Evolutionary conservation across 1,284 basidiomycete genomes (phyloP).

Genomic region (Pterula multifida): DNA sequence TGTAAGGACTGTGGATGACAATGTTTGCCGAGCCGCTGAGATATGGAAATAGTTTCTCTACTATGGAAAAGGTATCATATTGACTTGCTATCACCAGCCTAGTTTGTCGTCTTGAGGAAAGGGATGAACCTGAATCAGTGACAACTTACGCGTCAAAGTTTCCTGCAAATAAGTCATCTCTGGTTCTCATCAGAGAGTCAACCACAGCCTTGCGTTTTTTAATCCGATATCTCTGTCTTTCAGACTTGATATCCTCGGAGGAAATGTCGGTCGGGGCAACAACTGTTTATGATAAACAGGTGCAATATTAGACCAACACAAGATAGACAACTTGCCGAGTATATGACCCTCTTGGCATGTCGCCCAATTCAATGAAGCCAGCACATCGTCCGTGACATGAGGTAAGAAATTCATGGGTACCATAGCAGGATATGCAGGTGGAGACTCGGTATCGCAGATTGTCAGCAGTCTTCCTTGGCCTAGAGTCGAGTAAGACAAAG

Average conservation of each 20-base stretch:
- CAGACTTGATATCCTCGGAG: conserved; percentile 43
- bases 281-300: conserved; percentile 23
- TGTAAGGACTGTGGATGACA: conserved; percentile 76
- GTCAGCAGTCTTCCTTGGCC: conserved; percentile 75
- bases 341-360: conserved; percentile 72
- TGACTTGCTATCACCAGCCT: conserved; percentile 78
- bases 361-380: conserved; percentile 83
- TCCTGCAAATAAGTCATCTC: conserved; percentile 78
- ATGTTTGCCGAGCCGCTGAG: conserved; percentile 80
- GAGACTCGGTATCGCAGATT: conserved; percentile 86
- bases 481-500: conserved; percentile 16
- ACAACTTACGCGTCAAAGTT: conserved; percentile 82
- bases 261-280: conserved; percentile 44
- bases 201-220: conserved; percentile 59
- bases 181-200: conserved; percentile 45
- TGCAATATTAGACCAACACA: neutral
- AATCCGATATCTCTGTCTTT: conserved; percentile 56
- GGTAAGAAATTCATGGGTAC: conserved; percentile 79
- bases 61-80: conserved; percentile 79
- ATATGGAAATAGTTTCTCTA: conserved; percentile 66
- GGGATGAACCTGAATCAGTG: conserved; percentile 8
- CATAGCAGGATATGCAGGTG: conserved; percentile 84
- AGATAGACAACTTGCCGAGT: conserved; percentile 33
- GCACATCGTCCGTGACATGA: conserved; percentile 37
- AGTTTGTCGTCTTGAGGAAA: conserved; percentile 4